Base-by-base conservation (phyloP, 441 rosid genomes). In the Croton laevigatus region DNA sequence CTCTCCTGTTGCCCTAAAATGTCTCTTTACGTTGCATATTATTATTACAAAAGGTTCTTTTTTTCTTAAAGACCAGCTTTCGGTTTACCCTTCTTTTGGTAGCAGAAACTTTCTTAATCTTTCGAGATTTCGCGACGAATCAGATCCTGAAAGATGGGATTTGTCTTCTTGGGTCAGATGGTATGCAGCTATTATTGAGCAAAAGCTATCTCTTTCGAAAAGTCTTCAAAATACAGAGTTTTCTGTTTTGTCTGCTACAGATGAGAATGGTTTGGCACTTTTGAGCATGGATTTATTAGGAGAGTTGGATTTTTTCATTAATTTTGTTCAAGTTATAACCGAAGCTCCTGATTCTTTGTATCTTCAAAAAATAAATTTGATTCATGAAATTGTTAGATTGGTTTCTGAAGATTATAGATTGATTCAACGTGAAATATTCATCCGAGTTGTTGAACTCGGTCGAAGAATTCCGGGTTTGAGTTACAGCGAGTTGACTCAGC, bases 141-240 rank as follows among this genome's bases (percentile, higher is more conserved):
- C 76, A 48, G 87, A 85, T 38, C 44, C 14, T 37, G 81, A 83
- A 42, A 38, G 77, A 3, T 58, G 65, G 73, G 88, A 82, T n/a
- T 37, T 84, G 45, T 85, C 92, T 34, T 68, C 79, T 13, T 91
- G 95, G 97, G 83, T 85, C 60, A 82, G 87, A 65, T 93, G 98
- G 97, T 87, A 89, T 72, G 84, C 89, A 8, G 73, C 71, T 17
- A 69, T 75, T 22, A 32, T 89, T 73, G 90, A 89, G 79, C 73
- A 66, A 14, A 82, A 73, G 55, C 70, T 84, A 37, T 78, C 52
- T 58, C 76, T 83, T 59, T 76, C 87, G 16, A 79, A 81, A 66
- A 62, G 78, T 66, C 38, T 80, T 53, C 32, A 27, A 27, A 17
- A 83, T 60, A 42, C 16, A 12, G 17, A 13, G 6, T 9, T 36